Base-by-base conservation (phyloP, 2,329 filamentous ascomycete species). In the Paecilomyces sp. region DNA sequence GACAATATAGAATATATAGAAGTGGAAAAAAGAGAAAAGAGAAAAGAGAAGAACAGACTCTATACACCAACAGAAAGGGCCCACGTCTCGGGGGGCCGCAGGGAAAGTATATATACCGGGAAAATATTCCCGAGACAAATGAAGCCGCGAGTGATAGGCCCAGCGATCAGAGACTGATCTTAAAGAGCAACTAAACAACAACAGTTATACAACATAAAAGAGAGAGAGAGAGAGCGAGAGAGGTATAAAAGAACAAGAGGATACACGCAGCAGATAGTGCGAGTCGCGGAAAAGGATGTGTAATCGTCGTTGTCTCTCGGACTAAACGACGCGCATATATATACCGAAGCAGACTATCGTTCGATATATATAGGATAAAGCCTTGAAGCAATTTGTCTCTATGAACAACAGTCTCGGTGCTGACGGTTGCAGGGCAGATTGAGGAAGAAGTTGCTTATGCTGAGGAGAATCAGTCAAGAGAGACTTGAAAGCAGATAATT, bases 141-240 rank as follows among this genome's bases (percentile, higher is more conserved):
- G 70, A 68, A 11, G 63, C 72, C 28, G 65, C 73, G 22, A 63
- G 59, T 1, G 65, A 67, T 33, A 8, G 25, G 63, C 61, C n/a
- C 68, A 64, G 36, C 73, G 66, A 53, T 63, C 65, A n/a, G 73
- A 62, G 1, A 76, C 67, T 3, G 69, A 75, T 60, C 60, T 66
- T 6, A 64, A 77, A 63, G 73, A 67, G 22, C 25, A 28, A 3
- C 25, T 3, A 28, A 11, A 33, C 22, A 33, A 33, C 31, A 12
- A 33, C 2, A 33, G 25, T 28, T 33, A 33, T 33, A 47, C 15
- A 47, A n/a, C 18, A 47, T 47, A 47, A 9, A 47, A 18, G 15
- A n/a, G 13, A 41, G 5, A 41, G 4, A 12, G 13, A 47, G n/a
- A 18, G 6, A 8, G 18, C 7, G 9, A 47, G 15, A 47, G 2